Conservation (phyloP, 257 asterid species). For the Lavandula angustifolia region DNA sequence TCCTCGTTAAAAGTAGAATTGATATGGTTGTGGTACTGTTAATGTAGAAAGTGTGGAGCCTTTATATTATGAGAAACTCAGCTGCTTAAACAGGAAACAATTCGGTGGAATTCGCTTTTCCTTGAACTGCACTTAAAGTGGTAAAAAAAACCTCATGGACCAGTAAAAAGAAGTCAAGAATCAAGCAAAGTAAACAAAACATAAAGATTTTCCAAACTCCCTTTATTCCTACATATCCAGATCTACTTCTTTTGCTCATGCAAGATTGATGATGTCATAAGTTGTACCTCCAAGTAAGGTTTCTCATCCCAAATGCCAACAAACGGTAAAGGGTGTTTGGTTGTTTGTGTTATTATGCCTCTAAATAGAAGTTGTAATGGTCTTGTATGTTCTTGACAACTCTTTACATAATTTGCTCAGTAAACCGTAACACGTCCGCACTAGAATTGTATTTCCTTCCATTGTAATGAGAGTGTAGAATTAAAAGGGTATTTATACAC, state of each 20-base stretch:
- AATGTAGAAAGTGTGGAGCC: background rate
- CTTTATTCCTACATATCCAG: constrained; percentile 7
- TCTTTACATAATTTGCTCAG: too few relatives aligned
- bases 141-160: constrained; percentile 4
- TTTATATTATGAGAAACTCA: background rate
- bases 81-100: background rate
- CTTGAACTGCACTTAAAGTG: constrained; percentile 26
- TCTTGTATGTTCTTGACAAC: too few relatives aligned
- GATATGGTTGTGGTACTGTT: too few relatives aligned
- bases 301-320: too few relatives aligned
- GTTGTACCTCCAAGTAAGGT: too few relatives aligned
- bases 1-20: too few relatives aligned
- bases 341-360: background rate
- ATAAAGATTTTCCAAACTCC: constrained; percentile 17
- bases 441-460: too few relatives aligned
- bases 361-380: too few relatives aligned
- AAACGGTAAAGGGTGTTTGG: too few relatives aligned
- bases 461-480: too few relatives aligned
- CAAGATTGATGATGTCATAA: background rate
- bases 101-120: background rate
- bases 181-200: constrained; percentile 21
- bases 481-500: too few relatives aligned
- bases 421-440: too few relatives aligned
- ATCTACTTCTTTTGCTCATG: background rate
- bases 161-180: constrained; percentile 5